phyloP scores from a whole-genome alignment of 2,329 filamentous ascomycete genomes.

The Aureobasidium sp. region DNA sequence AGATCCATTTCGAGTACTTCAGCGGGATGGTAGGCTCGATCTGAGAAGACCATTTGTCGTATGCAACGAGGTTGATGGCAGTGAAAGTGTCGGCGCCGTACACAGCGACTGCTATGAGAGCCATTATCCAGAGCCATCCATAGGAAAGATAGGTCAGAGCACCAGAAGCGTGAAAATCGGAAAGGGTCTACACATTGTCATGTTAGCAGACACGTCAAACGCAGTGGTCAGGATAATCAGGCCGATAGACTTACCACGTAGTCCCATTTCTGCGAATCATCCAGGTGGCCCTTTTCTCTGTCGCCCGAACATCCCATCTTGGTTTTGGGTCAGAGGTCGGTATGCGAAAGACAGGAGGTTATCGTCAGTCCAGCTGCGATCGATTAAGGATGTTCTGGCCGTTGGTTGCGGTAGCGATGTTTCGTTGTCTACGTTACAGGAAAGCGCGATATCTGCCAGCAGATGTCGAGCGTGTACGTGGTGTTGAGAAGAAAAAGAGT shows the following conservation, averaged over 20 bases:
- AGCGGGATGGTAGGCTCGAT: conserved; percentile 72
- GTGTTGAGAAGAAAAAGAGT: background rate
- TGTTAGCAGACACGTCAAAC: conserved; percentile 19
- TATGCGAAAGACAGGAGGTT: background rate
- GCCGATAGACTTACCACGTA: conserved; percentile 59
- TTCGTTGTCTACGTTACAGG: background rate
- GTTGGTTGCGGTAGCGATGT: background rate
- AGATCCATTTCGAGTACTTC: conserved; percentile 85
- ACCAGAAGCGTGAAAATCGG: conserved; percentile 76
- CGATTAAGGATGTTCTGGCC: background rate
- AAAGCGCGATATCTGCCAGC: conserved; percentile 11
- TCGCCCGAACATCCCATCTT: conserved; percentile 29
- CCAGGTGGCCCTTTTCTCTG: conserved; percentile 30
- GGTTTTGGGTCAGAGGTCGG: background rate
- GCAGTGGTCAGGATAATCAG: background rate
- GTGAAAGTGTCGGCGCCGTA: conserved; percentile 90
- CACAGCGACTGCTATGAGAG: conserved; percentile 70
- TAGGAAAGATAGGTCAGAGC: conserved; percentile 74
- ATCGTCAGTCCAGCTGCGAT: conserved; percentile 14
- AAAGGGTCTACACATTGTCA: conserved; percentile 30
- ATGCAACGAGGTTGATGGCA: conserved; percentile 79
- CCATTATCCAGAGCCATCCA: conserved; percentile 71
- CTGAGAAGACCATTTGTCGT: conserved; percentile 79
- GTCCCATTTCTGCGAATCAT: conserved; percentile 62
- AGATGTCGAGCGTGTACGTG: conserved; percentile 3